phyloP scores from a whole-genome alignment of 75 land plant genomes.

The Chamaecyparis obtusa region DNA sequence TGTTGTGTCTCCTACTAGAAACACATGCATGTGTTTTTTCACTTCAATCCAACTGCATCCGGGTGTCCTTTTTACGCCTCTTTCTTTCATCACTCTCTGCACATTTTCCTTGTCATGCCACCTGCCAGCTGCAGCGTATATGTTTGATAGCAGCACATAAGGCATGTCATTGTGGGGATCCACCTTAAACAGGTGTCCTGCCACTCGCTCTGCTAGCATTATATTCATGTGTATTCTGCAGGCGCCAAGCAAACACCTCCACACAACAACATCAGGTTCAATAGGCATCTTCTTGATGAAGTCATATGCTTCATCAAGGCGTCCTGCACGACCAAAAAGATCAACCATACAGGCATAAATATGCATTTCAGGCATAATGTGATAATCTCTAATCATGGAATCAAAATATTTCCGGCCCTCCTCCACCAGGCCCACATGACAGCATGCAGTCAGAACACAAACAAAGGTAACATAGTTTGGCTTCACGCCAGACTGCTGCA shows the following conservation, averaged over 20 bases:
- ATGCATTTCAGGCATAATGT: conserved; percentile 13
- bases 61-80: conserved; percentile 6
- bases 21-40: background rate
- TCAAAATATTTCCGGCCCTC: conserved; percentile 13
- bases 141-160: conserved; percentile 20
- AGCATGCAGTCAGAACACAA: conserved; percentile 17
- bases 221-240: conserved; percentile 18
- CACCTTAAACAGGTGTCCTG: conserved; percentile 6
- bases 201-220: conserved; percentile 13
- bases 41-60: conserved; percentile 14
- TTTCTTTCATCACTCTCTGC: background rate
- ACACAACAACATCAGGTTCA: conserved; percentile 13
- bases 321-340: conserved; percentile 17
- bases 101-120: background rate
- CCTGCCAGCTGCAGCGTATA: conserved; percentile 15
- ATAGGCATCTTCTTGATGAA: conserved; percentile 20
- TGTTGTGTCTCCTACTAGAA: background rate
- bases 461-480: conserved; percentile 15
- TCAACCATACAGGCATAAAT: conserved; percentile 26
- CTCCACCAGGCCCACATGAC: conserved; percentile 24
- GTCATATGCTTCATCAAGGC: conserved; percentile 21
- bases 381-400: conserved; percentile 9
- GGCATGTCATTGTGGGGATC: background rate
- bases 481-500: conserved; percentile 9
- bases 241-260: conserved; percentile 31